A percentile compares a stretch with the other conserved stretches of the same genome.
These are phyloP conservation scores for Cyclotella sp. DNA, from an alignment of 108 stramenopile genomes.

Conservation along the genomic window DNA sequence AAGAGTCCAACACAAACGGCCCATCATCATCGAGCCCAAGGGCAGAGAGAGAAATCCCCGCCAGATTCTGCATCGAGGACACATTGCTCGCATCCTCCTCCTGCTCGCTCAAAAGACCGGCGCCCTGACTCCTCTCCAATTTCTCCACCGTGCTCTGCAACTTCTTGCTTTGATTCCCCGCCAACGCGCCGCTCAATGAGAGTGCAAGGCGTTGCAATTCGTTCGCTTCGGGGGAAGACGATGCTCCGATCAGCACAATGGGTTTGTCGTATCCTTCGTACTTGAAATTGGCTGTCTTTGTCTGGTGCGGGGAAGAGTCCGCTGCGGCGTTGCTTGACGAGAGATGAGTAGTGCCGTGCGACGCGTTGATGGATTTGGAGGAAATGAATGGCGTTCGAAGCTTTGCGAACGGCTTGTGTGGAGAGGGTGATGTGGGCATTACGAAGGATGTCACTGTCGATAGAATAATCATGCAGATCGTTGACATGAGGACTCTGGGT, in stretches of 20 bases:
- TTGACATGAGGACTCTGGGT: background rate
- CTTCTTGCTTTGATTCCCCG: conserved; percentile 14
- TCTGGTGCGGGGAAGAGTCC: background rate
- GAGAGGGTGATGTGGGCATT: background rate
- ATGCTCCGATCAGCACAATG: conserved; percentile 75
- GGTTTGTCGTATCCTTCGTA: conserved; percentile 73
- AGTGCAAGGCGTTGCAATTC: conserved; percentile 76
- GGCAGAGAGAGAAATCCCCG: conserved; percentile 49
- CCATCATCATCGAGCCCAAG: conserved; percentile 54
- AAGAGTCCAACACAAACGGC: conserved; percentile 39
- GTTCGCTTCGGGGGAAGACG: conserved; percentile 54
- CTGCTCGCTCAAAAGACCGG: conserved; percentile 25
- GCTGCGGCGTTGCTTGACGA: background rate
- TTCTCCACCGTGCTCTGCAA: conserved; percentile 28
- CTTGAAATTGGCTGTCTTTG: background rate
- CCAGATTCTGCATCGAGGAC: background rate
- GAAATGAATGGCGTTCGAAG: background rate
- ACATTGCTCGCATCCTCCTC: conserved; percentile 28
- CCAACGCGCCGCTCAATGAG: conserved; percentile 51
- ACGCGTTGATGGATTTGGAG: background rate
- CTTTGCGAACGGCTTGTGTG: background rate
- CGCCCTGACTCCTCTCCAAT: conserved; percentile 48
- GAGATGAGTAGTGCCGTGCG: background rate
- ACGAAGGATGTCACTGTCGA: background rate
- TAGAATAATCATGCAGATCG: background rate